Evolutionary conservation across 2,329 filamentous ascomycete genomes (phyloP), one percentile per base, ranked within the genome.

Genomic region (Penicillium sp.): DNA sequence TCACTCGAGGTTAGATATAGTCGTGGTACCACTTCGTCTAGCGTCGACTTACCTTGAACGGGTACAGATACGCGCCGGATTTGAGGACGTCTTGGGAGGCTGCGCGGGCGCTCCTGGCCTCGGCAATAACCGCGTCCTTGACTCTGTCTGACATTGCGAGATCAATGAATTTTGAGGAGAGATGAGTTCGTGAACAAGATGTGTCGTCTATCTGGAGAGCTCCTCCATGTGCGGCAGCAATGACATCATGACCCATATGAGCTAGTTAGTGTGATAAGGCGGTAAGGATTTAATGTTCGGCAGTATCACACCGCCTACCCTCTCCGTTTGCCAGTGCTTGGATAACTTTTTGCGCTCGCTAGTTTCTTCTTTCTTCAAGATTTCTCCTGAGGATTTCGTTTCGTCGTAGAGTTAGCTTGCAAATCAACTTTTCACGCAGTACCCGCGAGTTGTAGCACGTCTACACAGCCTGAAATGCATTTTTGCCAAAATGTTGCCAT

Each of bases 51-150:
- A 79, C 81, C 69, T 81, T 90, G 71, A 96, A 78, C 24, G 92
- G 92, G 71, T 95, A 96, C 55, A 95, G 71, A 66, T 93, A 95
- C 23, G 90, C 82, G 43, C 83, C 82, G 56, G 89, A 95, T 60
- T 78, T 82, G 44, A 84, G 81, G 28, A 89, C 88, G 62, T 89
- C 82, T 35, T 78, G 72, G 37, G 88, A 78, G 32, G 90, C 75
- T 13, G 71, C 70, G 58, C 76, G 82, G 47, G 87, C 80, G 55
- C 84, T 82, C 53, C 81, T 77, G 49, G 84, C 84, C 65, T 96
- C 91, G 57, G 91, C 84, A 55, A 81, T 65, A 15, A 79, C 79
- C 23, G 80, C 77, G 45, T 79, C 72, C 66, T 79, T 81, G 63
- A 84, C 69, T 64, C 72, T 78, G 49, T 81, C 76, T 23, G 70